phyloP scores from a whole-genome alignment of 371 early-diverging fungal genomes.

The Mortierella sp. region DNA sequence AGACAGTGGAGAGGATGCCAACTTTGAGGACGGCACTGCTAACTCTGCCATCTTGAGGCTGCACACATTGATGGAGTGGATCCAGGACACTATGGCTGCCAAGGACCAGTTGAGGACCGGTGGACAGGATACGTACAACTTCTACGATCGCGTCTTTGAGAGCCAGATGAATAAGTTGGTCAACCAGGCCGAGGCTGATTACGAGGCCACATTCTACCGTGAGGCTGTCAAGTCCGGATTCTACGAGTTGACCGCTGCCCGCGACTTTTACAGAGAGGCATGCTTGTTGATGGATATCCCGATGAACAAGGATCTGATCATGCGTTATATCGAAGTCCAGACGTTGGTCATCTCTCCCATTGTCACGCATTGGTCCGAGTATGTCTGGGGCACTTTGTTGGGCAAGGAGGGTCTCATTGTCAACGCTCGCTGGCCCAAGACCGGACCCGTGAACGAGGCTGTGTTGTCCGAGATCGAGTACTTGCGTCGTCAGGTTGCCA shows the following conservation, averaged over 20 bases:
- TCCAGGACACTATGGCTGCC: conserved; percentile 68
- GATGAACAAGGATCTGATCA: conserved; percentile 89
- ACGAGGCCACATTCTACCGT: conserved; percentile 88
- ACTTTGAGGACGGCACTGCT: conserved; percentile 98
- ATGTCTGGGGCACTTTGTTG: conserved; percentile 85
- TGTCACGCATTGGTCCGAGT: conserved; percentile 94
- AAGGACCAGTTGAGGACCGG: conserved; percentile 52
- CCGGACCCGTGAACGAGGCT: conserved; percentile 68
- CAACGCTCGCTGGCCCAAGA: conserved; percentile 80
- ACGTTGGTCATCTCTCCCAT: conserved; percentile 88
- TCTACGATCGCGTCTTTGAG: conserved; percentile 89
- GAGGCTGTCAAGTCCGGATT: conserved; percentile 97
- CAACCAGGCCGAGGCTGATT: conserved; percentile 78
- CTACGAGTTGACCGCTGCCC: conserved; percentile 92
- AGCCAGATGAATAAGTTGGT: conserved; percentile 88
- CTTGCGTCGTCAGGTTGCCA: conserved; percentile 78
- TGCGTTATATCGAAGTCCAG: conserved; percentile 86
- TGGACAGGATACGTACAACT: conserved; percentile 62
- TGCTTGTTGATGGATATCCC: conserved; percentile 73
- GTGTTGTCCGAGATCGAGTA: conserved; percentile 85
- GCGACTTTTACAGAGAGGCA: conserved; percentile 93
- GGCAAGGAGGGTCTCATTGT: conserved; percentile 81
- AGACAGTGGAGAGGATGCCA: conserved; percentile 98
- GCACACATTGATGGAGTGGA: conserved; percentile 93
- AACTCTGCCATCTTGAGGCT: conserved; percentile 97